phyloP scores from a whole-genome alignment of 805 yeast genomes.

The Diddensiella transvaalensis region DNA sequence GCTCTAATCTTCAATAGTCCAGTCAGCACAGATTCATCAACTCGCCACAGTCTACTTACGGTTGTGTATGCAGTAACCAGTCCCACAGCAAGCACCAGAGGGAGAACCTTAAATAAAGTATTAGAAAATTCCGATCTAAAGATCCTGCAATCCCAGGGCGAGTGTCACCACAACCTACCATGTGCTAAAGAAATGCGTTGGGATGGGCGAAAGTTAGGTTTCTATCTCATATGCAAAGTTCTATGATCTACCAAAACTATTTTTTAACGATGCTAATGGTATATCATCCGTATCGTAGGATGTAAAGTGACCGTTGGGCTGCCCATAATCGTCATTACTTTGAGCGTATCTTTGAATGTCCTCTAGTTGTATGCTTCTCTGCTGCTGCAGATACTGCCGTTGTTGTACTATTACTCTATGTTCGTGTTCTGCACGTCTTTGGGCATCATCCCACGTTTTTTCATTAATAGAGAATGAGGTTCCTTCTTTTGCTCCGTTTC shows the following conservation, averaged over 20 bases:
- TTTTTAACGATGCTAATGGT: background rate
- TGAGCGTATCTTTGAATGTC: background rate
- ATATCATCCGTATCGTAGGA: background rate
- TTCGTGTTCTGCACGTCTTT: conserved; percentile 35
- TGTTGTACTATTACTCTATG: conserved; percentile 9
- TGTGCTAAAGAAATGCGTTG: too few species aligned
- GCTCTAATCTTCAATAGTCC: conserved; percentile 26
- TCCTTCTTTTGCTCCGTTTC: conserved; percentile 37
- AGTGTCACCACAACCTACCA: too few species aligned
- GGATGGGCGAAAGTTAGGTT: too few species aligned
- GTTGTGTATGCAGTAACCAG: conserved; percentile 27
- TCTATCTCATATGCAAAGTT: too few species aligned
- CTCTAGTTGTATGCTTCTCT: background rate
- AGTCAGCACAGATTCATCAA: background rate
- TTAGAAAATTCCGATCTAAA: too few species aligned
- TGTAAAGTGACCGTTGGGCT: background rate
- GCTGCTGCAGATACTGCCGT: conserved; percentile 6
- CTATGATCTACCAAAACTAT: too few species aligned
- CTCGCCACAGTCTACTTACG: conserved; percentile 15
- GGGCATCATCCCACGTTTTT: conserved; percentile 28
- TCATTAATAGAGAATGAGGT: conserved; percentile 33
- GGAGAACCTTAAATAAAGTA: conserved; percentile 20
- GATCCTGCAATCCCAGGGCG: too few species aligned
- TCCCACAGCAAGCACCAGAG: conserved; percentile 31
- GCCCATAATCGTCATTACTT: background rate